Evolutionary conservation across 257 asterid species (phyloP).

Genomic region (Solanum chiquidenum): DNA sequence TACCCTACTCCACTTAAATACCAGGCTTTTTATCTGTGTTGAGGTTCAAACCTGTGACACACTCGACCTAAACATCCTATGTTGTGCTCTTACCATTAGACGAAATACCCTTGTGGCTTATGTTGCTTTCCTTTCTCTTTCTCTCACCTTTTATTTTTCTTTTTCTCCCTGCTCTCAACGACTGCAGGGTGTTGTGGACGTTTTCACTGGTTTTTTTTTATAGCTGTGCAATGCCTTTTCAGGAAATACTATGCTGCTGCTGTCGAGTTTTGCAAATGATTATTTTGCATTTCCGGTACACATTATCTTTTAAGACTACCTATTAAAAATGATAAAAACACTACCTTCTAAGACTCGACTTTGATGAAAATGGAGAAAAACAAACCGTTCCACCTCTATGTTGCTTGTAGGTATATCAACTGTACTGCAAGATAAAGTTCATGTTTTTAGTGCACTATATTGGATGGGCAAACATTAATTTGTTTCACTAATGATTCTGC

Average conservation of each 20-base stretch:
- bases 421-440: background rate
- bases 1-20: background rate
- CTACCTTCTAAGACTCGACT: background rate
- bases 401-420: background rate
- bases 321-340: background rate
- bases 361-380: background rate
- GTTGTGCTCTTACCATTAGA: background rate
- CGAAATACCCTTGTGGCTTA: background rate
- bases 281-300: background rate
- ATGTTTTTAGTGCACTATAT: background rate
- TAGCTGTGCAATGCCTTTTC: constrained; percentile 15
- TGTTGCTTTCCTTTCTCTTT: background rate
- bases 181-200: constrained; percentile 15
- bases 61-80: background rate
- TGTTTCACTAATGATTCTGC: background rate
- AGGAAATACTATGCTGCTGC: background rate
- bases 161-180: background rate
- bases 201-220: constrained; percentile 13
- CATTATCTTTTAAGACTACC: background rate
- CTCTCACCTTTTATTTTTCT: background rate
- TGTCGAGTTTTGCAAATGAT: background rate
- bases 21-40: background rate
- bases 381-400: background rate
- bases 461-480: background rate
- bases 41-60: background rate